Conservation (phyloP, 1,284 basidiomycete genomes). For the Apiotrichum domesticum region DNA sequence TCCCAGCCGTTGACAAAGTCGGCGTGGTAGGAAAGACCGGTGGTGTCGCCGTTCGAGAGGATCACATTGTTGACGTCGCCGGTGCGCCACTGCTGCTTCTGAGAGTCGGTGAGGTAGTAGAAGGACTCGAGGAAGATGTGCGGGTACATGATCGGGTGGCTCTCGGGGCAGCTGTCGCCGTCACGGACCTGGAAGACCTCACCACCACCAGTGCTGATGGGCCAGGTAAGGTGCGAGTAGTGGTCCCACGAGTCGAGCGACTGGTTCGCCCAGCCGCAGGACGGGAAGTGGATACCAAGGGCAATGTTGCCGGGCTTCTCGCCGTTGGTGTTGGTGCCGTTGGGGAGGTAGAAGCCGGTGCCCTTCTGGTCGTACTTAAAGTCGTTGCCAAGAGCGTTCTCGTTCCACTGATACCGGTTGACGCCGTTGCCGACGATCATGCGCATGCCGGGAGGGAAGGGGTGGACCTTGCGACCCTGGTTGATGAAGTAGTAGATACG, state of each 20-base stretch:
- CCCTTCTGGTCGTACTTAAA: slow-evolving; percentile 25
- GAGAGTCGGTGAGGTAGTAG: neutral
- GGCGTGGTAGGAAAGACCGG: slow-evolving; percentile 34
- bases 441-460: slow-evolving; percentile 42
- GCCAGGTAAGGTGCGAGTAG: slow-evolving; percentile 41
- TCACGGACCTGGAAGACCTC: slow-evolving; percentile 15
- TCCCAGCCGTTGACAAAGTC: slow-evolving; percentile 36
- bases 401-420: slow-evolving; percentile 17
- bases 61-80: slow-evolving; percentile 22
- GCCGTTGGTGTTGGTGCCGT: slow-evolving; percentile 24
- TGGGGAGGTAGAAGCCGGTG: slow-evolving; percentile 27
- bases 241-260: slow-evolving; percentile 32
- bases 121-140: slow-evolving; percentile 34
- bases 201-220: slow-evolving; percentile 15
- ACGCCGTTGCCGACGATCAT: slow-evolving; percentile 36
- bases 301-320: slow-evolving; percentile 10
- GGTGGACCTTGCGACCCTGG: slow-evolving; percentile 26
- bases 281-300: slow-evolving; percentile 33
- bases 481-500: slow-evolving; percentile 37
- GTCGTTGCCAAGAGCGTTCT: slow-evolving; percentile 19
- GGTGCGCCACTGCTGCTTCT: slow-evolving; percentile 3
- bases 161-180: slow-evolving; percentile 27
- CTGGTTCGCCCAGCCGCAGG: slow-evolving; percentile 32
- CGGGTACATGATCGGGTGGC: slow-evolving; percentile 37
- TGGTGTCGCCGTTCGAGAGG: slow-evolving; percentile 37